Evolutionary conservation across 106 monocot species (phyloP).

Genomic region (Vanilla planifolia): DNA sequence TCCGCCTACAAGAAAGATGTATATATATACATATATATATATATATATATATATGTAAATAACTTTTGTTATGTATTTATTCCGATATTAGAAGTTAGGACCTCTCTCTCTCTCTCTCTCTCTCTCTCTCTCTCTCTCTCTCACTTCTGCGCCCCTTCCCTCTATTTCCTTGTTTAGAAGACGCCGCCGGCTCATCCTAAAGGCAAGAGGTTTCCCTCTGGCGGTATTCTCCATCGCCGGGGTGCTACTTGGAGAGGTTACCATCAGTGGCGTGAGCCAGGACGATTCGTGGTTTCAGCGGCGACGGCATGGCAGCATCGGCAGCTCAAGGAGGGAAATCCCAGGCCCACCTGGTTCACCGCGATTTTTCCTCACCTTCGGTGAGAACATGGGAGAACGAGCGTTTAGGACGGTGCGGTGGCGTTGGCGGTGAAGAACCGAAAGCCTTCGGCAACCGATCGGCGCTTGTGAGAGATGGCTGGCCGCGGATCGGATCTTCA

Average conservation of each 20-base stretch:
- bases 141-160: background rate
- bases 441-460: too few species aligned
- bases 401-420: background rate
- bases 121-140: background rate
- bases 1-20: too few species aligned
- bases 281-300: too few species aligned
- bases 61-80: too few species aligned
- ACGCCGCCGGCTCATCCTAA: background rate
- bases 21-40: too few species aligned
- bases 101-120: background rate
- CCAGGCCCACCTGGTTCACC: constrained; percentile 4
- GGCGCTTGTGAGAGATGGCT: too few species aligned
- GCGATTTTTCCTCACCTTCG: background rate
- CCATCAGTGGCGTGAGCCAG: too few species aligned
- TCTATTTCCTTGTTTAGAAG: background rate
- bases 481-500: constrained; percentile 3
- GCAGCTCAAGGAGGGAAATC: background rate
- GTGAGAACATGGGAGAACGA: background rate
- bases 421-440: background rate
- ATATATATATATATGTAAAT: too few species aligned
- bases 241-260: too few species aligned
- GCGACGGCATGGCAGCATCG: background rate
- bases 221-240: too few species aligned
- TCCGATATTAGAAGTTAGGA: too few species aligned
- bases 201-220: background rate